Conservation (phyloP, 495 filamentous ascomycete genomes). For the Beverwykella pulmonaria region DNA sequence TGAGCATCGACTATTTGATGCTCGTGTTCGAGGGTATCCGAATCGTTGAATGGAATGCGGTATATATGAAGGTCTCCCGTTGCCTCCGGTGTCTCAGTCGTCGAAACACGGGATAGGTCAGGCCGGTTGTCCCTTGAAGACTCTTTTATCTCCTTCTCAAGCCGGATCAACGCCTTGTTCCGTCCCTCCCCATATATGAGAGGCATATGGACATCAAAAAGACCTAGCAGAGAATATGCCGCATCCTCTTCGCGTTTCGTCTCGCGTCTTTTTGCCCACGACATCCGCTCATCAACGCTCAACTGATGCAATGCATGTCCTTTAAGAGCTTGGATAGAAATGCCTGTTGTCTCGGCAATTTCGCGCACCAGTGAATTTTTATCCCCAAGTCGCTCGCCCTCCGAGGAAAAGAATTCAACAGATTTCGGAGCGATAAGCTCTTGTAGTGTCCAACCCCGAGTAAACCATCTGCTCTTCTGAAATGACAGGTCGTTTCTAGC, state of each 20-base stretch:
- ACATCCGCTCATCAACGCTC: background rate
- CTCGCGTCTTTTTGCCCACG: slow-evolving; percentile 3
- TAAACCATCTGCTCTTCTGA: background rate
- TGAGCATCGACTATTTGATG: no score
- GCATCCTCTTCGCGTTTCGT: slow-evolving; percentile 3
- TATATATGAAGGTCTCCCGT: no score
- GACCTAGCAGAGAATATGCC: slow-evolving; percentile 2
- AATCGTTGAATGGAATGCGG: no score
- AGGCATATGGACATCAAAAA: slow-evolving; percentile 2
- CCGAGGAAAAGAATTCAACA: slow-evolving; percentile 8
- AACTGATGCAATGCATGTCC: background rate
- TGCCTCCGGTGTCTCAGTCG: no score
- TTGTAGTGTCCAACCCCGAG: background rate
- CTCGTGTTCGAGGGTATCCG: no score
- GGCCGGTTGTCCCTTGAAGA: background rate
- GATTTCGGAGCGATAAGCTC: slow-evolving; percentile 2
- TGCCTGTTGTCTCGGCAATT: background rate
- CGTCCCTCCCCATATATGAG: background rate
- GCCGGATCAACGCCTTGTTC: background rate
- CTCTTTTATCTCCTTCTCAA: background rate
- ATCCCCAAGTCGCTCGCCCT: slow-evolving; percentile 6
- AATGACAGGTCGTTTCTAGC: no score
- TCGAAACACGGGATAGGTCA: no score
- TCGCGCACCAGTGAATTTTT: background rate
- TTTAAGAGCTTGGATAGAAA: background rate